Evolutionary conservation across 768 basidiomycete species (phyloP).

Genomic region (Xerocomellus amylosporus): DNA sequence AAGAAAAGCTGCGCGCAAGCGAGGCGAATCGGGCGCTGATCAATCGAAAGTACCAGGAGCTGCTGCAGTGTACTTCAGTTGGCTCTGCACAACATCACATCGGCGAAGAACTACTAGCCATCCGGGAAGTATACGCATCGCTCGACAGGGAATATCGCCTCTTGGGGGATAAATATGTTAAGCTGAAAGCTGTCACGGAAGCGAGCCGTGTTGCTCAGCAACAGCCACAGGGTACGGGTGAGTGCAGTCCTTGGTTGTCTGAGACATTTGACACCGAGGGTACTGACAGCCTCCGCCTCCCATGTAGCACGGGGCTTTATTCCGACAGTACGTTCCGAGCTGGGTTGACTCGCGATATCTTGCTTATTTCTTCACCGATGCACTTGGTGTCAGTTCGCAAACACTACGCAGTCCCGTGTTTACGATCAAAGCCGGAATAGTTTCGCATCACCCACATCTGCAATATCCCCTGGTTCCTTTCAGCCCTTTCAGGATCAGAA

Average conservation of each 20-base stretch:
- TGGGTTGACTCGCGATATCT: conserved; percentile 1
- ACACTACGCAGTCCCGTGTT: background rate
- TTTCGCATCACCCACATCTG: conserved; percentile 7
- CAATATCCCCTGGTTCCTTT: background rate
- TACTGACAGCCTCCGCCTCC: background rate
- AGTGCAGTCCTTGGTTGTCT: background rate
- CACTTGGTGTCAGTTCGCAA: background rate
- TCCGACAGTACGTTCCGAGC: conserved; percentile 12
- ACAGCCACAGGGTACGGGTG: conserved; percentile 10
- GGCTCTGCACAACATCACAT: conserved; percentile 19
- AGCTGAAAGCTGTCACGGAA: conserved; percentile 11
- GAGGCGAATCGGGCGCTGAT: conserved; percentile 18
- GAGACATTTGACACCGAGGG: background rate
- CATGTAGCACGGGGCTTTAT: background rate
- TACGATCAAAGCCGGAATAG: conserved; percentile 6
- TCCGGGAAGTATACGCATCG: conserved; percentile 16
- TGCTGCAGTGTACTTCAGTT: conserved; percentile 13
- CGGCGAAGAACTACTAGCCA: conserved; percentile 15
- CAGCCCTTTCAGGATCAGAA: conserved; percentile 6
- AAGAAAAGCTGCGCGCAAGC: conserved; percentile 26
- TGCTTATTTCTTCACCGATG: background rate
- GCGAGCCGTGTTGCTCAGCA: conserved; percentile 2
- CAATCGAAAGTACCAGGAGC: conserved; percentile 25
- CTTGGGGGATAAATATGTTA: conserved; percentile 23
- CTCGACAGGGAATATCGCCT: conserved; percentile 22